Evolutionary conservation across 139 green algal species (phyloP), one percentile per base, ranked within the genome.

Genomic region (Closterium sp.): DNA sequence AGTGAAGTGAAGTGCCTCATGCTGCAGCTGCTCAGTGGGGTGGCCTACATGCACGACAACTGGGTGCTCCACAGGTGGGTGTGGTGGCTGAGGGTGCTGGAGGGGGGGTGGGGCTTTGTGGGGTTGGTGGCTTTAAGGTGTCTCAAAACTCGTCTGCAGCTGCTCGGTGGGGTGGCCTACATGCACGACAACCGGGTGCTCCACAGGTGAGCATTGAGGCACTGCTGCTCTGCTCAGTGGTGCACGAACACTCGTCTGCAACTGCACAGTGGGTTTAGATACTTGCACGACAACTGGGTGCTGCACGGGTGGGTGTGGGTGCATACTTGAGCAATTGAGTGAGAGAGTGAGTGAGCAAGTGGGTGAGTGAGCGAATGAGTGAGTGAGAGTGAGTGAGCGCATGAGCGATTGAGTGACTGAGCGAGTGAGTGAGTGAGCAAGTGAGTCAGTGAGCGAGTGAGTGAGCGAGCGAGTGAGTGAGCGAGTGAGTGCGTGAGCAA

Each of bases 231-330:
- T n/a, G n/a, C n/a, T n/a, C n/a, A n/a, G n/a, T n/a, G n/a, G n/a
- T n/a, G n/a, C n/a, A n/a, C n/a, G n/a, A n/a, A n/a, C n/a, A n/a
- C n/a, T n/a, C n/a, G n/a, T n/a, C 88, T 92, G 88, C 98, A 99
- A 96, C 96, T 99, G 91, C 96, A 99, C 17, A 38, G 84, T 5
- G 98, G 97, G 73, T 90, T 98, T 10, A 92, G 92, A 0, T 99
- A 98, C 96, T 96, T 99, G 88, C 98, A 99, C 93, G 94, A 97
- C 2, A 97, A 98, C 95, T 98, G 97, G 97, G 96, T 98, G 30
- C 92, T 98, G 29, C 97, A 98, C 94, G 94, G 95, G 90, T 93
- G 79, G 31, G 86, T 38, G 24, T 90, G 3, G 32, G 2, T 38
- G 32, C 2, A 38, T 38, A 38, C 32, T 2, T 38, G 32, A 38